Percentiles rank a stretch among this genome's conserved stretches.
Conservation (phyloP, 2,329 filamentous ascomycete genomes). For the Fusarium praegraminearum region DNA sequence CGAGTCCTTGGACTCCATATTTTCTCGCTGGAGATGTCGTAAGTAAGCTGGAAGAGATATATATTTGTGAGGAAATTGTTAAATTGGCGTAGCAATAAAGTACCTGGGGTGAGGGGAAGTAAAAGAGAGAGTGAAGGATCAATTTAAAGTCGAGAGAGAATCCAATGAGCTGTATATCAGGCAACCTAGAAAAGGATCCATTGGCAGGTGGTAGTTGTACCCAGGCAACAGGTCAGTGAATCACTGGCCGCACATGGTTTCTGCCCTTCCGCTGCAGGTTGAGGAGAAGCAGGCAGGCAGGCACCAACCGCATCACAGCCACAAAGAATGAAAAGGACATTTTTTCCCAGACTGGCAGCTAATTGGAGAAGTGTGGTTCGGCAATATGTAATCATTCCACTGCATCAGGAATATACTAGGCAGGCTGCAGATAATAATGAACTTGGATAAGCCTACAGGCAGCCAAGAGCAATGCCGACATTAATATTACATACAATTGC, state of each 20-base stretch:
- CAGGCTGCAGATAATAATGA: constrained; percentile 14
- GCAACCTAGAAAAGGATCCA: neutral
- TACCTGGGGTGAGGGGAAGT: neutral
- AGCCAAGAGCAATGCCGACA: constrained; percentile 7
- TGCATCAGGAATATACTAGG: constrained; percentile 4
- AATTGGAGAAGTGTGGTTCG: constrained; percentile 15
- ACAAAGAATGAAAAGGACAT: constrained; percentile 6
- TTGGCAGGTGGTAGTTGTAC: neutral
- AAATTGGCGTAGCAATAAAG: neutral
- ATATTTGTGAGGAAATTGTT: neutral
- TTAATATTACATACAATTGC: neutral
- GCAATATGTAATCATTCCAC: constrained; percentile 20
- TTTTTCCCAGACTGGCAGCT: neutral
- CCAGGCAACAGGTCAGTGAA: constrained; percentile 8
- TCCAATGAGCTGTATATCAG: neutral
- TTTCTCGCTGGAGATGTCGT: neutral
- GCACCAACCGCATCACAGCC: constrained; percentile 21
- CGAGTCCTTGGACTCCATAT: constrained; percentile 40
- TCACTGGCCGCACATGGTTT: neutral
- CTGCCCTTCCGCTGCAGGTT: constrained; percentile 1
- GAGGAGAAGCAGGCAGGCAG: constrained; percentile 6
- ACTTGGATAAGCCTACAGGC: constrained; percentile 3
- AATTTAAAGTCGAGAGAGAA: neutral
- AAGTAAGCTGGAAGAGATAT: neutral
- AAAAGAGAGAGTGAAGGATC: neutral